Conservation (phyloP, 2,329 filamentous ascomycete genomes). For the Aspergillus fischeri region DNA sequence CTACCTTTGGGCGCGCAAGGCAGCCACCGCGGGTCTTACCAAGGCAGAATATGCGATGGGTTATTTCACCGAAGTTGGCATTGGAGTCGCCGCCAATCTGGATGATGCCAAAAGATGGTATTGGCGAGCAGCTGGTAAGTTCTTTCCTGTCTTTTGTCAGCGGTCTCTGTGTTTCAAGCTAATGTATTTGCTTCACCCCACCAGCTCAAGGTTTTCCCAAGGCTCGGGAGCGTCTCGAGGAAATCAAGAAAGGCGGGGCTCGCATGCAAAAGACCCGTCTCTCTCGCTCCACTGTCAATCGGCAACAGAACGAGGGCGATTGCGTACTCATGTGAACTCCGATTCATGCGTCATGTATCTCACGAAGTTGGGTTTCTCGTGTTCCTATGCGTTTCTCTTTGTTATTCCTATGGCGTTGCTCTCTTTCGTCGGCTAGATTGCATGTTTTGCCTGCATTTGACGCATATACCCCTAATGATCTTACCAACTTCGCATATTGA, state of each 20-base stretch:
- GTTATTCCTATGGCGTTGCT: constrained; percentile 3
- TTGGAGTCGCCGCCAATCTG: constrained; percentile 77
- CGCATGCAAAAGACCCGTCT: constrained; percentile 71
- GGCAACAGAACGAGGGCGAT: constrained; percentile 82
- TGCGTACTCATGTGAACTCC: constrained; percentile 52
- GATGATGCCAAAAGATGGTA: constrained; percentile 99
- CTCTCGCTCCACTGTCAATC: constrained; percentile 74
- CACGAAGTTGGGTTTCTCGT: not conserved
- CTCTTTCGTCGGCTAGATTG: not conserved
- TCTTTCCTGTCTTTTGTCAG: not conserved
- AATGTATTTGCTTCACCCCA: not conserved
- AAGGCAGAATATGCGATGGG: constrained; percentile 99
- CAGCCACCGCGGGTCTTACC: constrained; percentile 76
- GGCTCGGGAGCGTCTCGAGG: constrained; percentile 85
- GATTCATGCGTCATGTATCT: not conserved
- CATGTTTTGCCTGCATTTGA: not conserved
- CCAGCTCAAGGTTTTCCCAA: constrained; percentile 91
- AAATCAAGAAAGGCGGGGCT: constrained; percentile 76
- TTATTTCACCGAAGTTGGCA: constrained; percentile 93
- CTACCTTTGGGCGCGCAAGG: constrained; percentile 94
- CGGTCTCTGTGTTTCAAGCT: constrained; percentile 1
- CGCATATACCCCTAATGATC: constrained; percentile 9
- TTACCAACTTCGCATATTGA: not conserved
- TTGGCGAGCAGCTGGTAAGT: constrained; percentile 89
- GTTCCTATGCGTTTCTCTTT: not conserved